Conservation (phyloP, 2,329 filamentous ascomycete genomes). For the Xylariaceae sp. region DNA sequence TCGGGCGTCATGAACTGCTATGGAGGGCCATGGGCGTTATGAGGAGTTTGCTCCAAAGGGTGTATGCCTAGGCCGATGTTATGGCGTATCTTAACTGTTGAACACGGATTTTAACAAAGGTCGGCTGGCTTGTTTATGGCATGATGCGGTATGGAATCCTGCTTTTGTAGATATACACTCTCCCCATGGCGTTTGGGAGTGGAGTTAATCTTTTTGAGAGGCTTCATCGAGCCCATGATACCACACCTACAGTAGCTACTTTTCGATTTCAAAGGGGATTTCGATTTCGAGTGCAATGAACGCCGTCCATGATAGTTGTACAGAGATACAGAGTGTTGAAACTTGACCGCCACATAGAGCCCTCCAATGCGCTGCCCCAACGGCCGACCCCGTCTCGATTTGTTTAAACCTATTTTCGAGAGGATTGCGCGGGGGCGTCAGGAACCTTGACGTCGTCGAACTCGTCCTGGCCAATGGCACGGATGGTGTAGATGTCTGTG, state of each 20-base stretch:
- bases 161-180: conserved; percentile 21
- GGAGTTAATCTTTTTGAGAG: conserved; percentile 16
- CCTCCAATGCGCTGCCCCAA: neutral
- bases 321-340: neutral
- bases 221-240: conserved; percentile 24
- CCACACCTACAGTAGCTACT: conserved; percentile 22
- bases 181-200: conserved; percentile 16
- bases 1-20: conserved; percentile 23
- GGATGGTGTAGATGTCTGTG: conserved; percentile 59
- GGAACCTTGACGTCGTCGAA: conserved; percentile 95
- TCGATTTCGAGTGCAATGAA: conserved; percentile 4
- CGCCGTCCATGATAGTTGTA: neutral
- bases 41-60: neutral
- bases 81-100: conserved; percentile 12
- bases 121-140: conserved; percentile 21
- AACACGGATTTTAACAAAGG: conserved; percentile 11
- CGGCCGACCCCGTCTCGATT: neutral
- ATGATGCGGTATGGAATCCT: conserved; percentile 16
- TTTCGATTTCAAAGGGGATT: conserved; percentile 4
- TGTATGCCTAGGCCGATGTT: conserved; percentile 1
- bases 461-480: conserved; percentile 88
- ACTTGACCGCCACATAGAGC: conserved; percentile 1
- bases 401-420: conserved; percentile 2
- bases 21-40: conserved; percentile 16
- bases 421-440: conserved; percentile 48